Conservation (phyloP, 768 basidiomycete genomes). For the Agaricus blazei region DNA sequence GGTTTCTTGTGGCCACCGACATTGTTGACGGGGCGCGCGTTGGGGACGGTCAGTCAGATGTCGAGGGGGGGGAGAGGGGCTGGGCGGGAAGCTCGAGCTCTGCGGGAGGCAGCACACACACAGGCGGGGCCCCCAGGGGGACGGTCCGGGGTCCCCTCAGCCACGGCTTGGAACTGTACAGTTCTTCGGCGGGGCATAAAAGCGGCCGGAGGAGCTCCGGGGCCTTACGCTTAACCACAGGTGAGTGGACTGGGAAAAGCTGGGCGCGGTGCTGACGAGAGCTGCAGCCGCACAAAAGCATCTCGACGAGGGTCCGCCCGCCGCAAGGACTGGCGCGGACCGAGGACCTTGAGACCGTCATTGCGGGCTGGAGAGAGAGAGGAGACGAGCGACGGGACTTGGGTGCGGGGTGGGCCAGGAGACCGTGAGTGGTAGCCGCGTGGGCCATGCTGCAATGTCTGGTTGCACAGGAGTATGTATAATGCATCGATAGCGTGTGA, state of each 20-base stretch:
- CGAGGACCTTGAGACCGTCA: constrained; percentile 90
- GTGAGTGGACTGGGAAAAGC: constrained; percentile 29
- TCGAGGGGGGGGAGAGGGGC: constrained; percentile 9
- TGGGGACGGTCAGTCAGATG: constrained; percentile 12
- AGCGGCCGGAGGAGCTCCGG: not conserved
- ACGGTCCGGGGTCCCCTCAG: constrained; percentile 41
- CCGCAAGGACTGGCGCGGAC: constrained; percentile 67
- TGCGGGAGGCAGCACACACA: not conserved
- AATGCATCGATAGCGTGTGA: constrained; percentile 7
- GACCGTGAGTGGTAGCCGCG: constrained; percentile 59
- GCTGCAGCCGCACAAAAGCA: constrained; percentile 72
- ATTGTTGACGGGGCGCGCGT: constrained; percentile 68
- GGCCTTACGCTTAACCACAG: constrained; percentile 62
- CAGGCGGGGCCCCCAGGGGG: not conserved
- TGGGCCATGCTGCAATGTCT: constrained; percentile 86
- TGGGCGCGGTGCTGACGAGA: not conserved
- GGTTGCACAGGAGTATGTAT: constrained; percentile 59
- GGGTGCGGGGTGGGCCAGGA: constrained; percentile 72
- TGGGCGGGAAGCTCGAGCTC: not conserved
- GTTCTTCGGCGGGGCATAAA: constrained; percentile 25
- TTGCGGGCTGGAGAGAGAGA: constrained; percentile 65
- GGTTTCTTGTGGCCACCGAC: constrained; percentile 90
- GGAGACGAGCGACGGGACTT: constrained; percentile 65
- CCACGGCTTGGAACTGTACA: constrained; percentile 44
- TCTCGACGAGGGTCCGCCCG: constrained; percentile 82